Evolutionary conservation across 139 green algal genomes (phyloP).

Genomic region (Gonium pectorale): DNA sequence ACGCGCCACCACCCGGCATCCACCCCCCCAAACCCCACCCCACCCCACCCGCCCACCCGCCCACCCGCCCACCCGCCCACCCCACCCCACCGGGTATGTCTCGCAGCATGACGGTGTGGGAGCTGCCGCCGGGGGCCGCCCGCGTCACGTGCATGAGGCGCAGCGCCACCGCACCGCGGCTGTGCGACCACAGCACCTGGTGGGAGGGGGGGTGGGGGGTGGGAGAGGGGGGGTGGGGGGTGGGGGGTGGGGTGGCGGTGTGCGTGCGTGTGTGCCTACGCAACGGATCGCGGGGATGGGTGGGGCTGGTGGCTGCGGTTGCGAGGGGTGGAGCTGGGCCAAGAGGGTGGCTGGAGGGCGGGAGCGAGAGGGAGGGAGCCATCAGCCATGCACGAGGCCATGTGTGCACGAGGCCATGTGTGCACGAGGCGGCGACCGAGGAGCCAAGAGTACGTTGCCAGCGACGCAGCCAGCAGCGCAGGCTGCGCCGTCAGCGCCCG

Average conservation of each 20-base stretch:
- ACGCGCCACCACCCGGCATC: not conserved
- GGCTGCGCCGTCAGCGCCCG: no score
- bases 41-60: not conserved
- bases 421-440: no score
- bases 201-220: not conserved
- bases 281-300: no score
- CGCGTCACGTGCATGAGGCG: constrained; percentile 69
- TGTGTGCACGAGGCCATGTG: no score
- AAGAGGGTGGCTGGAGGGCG: not conserved
- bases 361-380: not conserved
- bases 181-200: constrained; percentile 69
- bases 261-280: no score
- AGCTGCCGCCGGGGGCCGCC: constrained; percentile 55
- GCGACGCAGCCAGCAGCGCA: no score
- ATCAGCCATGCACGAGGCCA: not conserved
- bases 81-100: constrained; percentile 66
- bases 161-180: constrained; percentile 66
- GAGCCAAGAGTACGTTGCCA: no score
- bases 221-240: not conserved
- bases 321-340: not conserved
- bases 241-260: not conserved
- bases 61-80: not conserved
- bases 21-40: not conserved
- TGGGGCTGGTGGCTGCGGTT: no score
- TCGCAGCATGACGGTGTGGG: constrained; percentile 66